Percentiles rank a stretch among this genome's conserved stretches.
Conservation (phyloP, 768 basidiomycete genomes). For the Tylopilus plumbeoviolaceoides region DNA sequence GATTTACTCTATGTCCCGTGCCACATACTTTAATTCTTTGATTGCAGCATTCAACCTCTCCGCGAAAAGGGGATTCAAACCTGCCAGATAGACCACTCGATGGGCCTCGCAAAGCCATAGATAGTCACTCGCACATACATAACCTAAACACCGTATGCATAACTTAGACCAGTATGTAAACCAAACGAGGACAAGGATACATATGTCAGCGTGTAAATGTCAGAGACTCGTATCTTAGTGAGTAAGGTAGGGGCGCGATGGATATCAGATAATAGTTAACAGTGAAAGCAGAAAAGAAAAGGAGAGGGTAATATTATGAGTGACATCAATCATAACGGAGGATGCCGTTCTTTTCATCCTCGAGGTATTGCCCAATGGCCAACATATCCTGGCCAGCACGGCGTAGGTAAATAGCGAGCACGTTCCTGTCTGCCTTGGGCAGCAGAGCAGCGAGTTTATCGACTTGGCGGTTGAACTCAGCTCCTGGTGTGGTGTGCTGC, state of each 20-base stretch:
- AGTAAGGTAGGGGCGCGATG: slow-evolving; percentile 12
- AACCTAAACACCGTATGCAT: slow-evolving; percentile 1
- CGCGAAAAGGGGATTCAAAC: slow-evolving; percentile 45
- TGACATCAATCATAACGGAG: slow-evolving; percentile 37
- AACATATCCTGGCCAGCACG: slow-evolving; percentile 76
- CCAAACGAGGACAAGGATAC: slow-evolving; percentile 17
- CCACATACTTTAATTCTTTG: background rate
- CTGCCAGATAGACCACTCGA: slow-evolving; percentile 29
- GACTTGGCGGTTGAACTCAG: slow-evolving; percentile 63
- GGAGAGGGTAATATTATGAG: background rate
- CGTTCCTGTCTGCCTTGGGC: slow-evolving; percentile 64
- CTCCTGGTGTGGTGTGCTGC: slow-evolving; percentile 13
- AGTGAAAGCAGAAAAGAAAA: slow-evolving; percentile 2
- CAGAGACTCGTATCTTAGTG: slow-evolving; percentile 2
- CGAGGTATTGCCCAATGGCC: slow-evolving; percentile 83
- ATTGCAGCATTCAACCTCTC: slow-evolving; percentile 42
- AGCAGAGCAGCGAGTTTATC: slow-evolving; percentile 67
- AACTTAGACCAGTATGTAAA: slow-evolving; percentile 14
- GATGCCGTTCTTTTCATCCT: slow-evolving; percentile 76
- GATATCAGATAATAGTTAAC: slow-evolving; percentile 10
- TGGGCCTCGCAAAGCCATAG: background rate
- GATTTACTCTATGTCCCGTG: background rate
- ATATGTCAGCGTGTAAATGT: slow-evolving; percentile 14
- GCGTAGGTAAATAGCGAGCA: slow-evolving; percentile 69
- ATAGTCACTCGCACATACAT: background rate